Evolutionary conservation across 2,329 filamentous ascomycete genomes (phyloP), one percentile per base, ranked within the genome.

Genomic region (Penicillium nordicum): DNA sequence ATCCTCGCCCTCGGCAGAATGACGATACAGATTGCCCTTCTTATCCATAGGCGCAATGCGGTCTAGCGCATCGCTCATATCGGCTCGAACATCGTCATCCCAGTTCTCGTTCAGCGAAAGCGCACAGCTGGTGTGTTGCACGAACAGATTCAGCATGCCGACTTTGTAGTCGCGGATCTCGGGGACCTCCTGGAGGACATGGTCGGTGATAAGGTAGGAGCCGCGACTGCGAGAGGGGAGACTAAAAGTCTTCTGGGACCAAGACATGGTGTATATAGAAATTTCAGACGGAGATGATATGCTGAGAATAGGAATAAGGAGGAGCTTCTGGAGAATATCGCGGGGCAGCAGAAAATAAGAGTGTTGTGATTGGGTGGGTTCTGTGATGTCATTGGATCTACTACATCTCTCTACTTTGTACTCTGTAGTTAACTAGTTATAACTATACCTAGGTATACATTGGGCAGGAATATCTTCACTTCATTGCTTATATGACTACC

Each of bases 41-140:
- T 81, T 83, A 53, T 95, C 92, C 69, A 90, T 89, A 0, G 92
- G 92, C 41, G 88, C 94, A 67, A 99, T 89, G 43, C 92, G 82
- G 74, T 99, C 93, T 63, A 99, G 80, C 45, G 93, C 91, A 78
- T 97, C 91, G 69, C 85, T 91, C 93, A 97, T 96, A 75, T 99
- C 92, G 40, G 83, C 83, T 57, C 92, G 84, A n/a, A 99, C 94
- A 76, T 95, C 90, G 44, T 79, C 75, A 70, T 92, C 90, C 79
- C 80, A 88, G 78, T 97, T 97, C 82, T 99, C 94, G 72, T 99
- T 99, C 67, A 99, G 78, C 58, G 85, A 90, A 51, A 99, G 81
- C 12, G 89, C 94, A 76, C 92, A 96, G 69, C 86, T 91, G 5
- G 94, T 99, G 77, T 99, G 94, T 77, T 99, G 93, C 53, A 97